These are phyloP conservation scores for Lipomyces kockii DNA, from an alignment of 805 yeast genomes.

Conservation along the genomic window DNA sequence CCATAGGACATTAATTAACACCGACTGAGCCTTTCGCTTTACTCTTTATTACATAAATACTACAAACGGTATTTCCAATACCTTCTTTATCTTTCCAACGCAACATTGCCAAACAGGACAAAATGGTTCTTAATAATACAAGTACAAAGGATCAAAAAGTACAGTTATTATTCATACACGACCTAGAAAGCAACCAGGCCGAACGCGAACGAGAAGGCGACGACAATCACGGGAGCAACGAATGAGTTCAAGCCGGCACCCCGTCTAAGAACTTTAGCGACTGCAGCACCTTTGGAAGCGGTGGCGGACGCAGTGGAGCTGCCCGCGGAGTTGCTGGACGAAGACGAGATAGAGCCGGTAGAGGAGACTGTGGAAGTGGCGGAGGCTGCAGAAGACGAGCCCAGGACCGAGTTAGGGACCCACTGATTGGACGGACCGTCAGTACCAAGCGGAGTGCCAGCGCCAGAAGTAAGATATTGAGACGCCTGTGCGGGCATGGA, in stretches of 20 bases:
- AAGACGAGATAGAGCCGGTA: slow-evolving; percentile 12
- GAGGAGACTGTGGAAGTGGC: slow-evolving; percentile 9
- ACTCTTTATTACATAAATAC: not conserved
- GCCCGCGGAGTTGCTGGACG: slow-evolving; percentile 39
- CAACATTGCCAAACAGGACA: not conserved
- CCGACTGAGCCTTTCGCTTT: not conserved
- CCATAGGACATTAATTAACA: too few relatives aligned
- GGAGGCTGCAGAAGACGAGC: slow-evolving; percentile 17
- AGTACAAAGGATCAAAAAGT: not conserved
- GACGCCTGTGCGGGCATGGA: slow-evolving; percentile 41
- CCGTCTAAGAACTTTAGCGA: slow-evolving; percentile 40
- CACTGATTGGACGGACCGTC: slow-evolving; percentile 43
- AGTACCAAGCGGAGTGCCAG: slow-evolving; percentile 45
- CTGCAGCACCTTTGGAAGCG: slow-evolving; percentile 48
- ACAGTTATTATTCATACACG: not conserved
- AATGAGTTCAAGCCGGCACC: slow-evolving; percentile 10
- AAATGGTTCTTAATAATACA: not conserved
- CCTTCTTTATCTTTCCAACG: not conserved
- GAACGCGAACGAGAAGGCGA: slow-evolving; percentile 19
- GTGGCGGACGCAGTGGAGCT: slow-evolving; percentile 39
- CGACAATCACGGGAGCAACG: slow-evolving; percentile 20
- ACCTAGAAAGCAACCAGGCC: slow-evolving; percentile 23
- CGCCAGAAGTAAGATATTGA: slow-evolving; percentile 46
- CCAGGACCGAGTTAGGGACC: slow-evolving; percentile 13
- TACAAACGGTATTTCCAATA: not conserved